Base-by-base conservation (phyloP, 805 yeast species). In the Kodamaea hsintzibuensis region DNA sequence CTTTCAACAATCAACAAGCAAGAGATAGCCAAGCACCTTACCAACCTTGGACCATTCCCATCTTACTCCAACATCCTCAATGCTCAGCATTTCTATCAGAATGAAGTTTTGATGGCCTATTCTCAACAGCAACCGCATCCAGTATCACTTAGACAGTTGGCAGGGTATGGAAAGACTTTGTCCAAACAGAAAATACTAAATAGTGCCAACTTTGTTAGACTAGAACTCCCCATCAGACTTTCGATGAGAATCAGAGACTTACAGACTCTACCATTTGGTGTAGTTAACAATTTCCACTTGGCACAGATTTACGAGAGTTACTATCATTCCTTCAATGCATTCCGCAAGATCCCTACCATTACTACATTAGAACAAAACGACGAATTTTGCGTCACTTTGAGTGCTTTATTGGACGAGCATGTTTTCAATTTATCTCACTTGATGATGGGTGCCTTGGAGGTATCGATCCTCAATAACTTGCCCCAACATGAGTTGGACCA, bases 391-490 rank as follows among this genome's bases (percentile, higher is more conserved):
- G 74, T 75, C 22, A 79, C 83, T 51, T 72, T 92, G 53, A 78
- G 82, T 25, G 75, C 79, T 33, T 80, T 91, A 57, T 73, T 93
- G 60, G 91, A 87, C 67, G 88, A 85, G 62, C 97, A 93, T 70
- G 79, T 91, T 48, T 74, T 87, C 52, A 89, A 91, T 57, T 76
- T 93, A 55, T 95, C 98, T 1, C 93, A 92, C 67, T 75, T 92
- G 55, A 88, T 93, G 78, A 89, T 91, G 91, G 98, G 98, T 1
- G 91, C 96, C 0, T 73, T 91, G 47, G 98, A 93, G 62, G 86
- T 86, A 57, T 82, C 88, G 12, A 83, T 86, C 38, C 65, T 86
- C 47, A 69, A 77, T 50, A 71, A 74, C 40, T 78, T 88, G 62
- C 86, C 91, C 2, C 85, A 82, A 54, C 70, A 75, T 1, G 74